These are phyloP conservation scores for Hypomontagnella submonticulosa DNA, from an alignment of 495 filamentous ascomycete species.

Conservation along the genomic window DNA sequence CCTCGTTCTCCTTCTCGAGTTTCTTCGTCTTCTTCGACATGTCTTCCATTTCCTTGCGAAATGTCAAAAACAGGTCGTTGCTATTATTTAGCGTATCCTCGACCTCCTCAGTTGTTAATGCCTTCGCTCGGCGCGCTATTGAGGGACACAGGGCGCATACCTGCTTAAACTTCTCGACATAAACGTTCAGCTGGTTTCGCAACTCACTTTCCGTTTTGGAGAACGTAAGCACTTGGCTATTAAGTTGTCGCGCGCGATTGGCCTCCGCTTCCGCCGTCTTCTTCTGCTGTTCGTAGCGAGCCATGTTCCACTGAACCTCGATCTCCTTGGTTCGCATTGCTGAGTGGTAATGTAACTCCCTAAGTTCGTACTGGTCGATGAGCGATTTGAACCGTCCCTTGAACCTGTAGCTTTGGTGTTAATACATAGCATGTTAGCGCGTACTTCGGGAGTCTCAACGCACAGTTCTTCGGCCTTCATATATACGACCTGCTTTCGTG, in stretches of 20 bases:
- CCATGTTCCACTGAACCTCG: conserved; percentile 91
- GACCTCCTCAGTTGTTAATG: conserved; percentile 70
- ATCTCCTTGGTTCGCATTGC: conserved; percentile 92
- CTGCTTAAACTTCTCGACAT: conserved; percentile 99
- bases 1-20: conserved; percentile 94
- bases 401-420: conserved; percentile 67
- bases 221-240: conserved; percentile 92
- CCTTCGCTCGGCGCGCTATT: conserved; percentile 39
- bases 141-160: conserved; percentile 65
- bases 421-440: conserved; percentile 30
- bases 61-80: conserved; percentile 97
- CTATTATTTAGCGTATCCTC: conserved; percentile 99
- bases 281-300: conserved; percentile 86
- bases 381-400: conserved; percentile 91
- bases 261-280: conserved; percentile 85
- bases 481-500: conserved; percentile 76
- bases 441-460: conserved; percentile 38
- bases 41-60: conserved; percentile 99
- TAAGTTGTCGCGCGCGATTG: conserved; percentile 81
- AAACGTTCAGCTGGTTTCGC: conserved; percentile 94
- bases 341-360: conserved; percentile 90
- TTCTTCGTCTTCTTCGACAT: conserved; percentile 99
- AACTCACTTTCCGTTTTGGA: conserved; percentile 95
- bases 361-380: conserved; percentile 93
- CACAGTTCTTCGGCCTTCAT: conserved; percentile 90